Base-by-base conservation (phyloP, 1,139 yeast species). In the Blastobotrys buckinghamii region DNA sequence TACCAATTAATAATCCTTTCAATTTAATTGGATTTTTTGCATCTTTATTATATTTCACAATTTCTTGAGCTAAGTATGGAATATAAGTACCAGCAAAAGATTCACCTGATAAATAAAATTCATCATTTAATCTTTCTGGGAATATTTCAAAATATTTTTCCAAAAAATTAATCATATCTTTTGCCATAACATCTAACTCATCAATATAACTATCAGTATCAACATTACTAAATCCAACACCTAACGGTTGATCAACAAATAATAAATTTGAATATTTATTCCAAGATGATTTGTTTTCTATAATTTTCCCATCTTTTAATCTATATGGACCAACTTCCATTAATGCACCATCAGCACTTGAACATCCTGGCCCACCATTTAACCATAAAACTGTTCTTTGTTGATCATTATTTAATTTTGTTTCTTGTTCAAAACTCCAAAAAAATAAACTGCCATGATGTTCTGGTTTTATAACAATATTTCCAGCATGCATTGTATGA, bases 31-130 rank as follows among this genome's bases (percentile, higher is more conserved):
- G 45, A 4, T 36, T 37, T 2, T 43, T 42, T 7, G 39, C 44
- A 7, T 68, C 57, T 43, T 69, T 66, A 60, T 81, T 79, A 44
- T 76, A 65, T 1, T 76, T 69, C 48, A 79, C 59, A 16, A 90
- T 74, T 1, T 79, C 81, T 43, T 76, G 69, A 0, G 94, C 95
- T 51, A 90, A 77, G 65, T 84, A 87, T 1, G 98, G 98, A 50
- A 92, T 84, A 64, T 88, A 92, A 65, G 92, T 97, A 22, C 99
- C 99, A 1, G 98, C 97, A 69, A 83, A 94, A 57, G 96, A 86
- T 68, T 92, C 98, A 24, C 99, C 99, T 0, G 96, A 95, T 44
- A 92, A 66, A 57, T 79, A 81, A 5, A 92, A 69, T 33, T 86
- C 85, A 54, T 85, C 81, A 13, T 63, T 62, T 12, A 68, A 57